phyloP scores from a whole-genome alignment of 345 rosid species.

The sweet orange (Citrus sinensis) region DNA sequence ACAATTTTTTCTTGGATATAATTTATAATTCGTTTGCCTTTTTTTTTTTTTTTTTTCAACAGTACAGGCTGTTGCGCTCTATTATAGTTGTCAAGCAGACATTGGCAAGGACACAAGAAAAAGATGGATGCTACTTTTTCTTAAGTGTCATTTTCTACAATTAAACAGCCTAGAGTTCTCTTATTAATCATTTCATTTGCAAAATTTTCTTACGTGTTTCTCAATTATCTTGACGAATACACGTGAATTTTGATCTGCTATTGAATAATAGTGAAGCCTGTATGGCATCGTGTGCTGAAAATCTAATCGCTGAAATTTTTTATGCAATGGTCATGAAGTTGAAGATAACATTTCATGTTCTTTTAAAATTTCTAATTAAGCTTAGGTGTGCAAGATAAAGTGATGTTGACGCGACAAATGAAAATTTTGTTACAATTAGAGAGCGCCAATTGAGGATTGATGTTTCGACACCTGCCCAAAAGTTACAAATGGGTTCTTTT shows the following conservation, averaged over 20 bases:
- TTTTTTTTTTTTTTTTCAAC: too few species aligned
- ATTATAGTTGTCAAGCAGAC: background rate
- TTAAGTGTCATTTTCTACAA: conserved; percentile 4
- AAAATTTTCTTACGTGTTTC: background rate
- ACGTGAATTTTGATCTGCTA: background rate
- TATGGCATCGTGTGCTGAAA: background rate
- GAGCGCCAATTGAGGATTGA: too few species aligned
- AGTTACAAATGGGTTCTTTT: background rate
- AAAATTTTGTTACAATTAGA: background rate
- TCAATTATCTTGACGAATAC: background rate
- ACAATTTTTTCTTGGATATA: background rate
- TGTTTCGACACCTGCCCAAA: background rate
- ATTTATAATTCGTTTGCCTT: background rate
- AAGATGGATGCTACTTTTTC: background rate
- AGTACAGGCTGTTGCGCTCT: background rate
- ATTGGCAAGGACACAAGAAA: background rate
- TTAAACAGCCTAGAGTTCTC: too few species aligned
- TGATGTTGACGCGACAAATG: background rate
- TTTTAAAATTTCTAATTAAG: background rate
- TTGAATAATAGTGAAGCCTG: background rate
- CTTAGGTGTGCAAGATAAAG: background rate
- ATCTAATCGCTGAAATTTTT: background rate
- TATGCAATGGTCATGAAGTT: too few species aligned
- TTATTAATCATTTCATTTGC: background rate
- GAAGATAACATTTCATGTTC: background rate